These are phyloP conservation scores for Syncephalastrum contaminatum DNA, from an alignment of 371 early-diverging fungal species.

Conservation along the genomic window DNA sequence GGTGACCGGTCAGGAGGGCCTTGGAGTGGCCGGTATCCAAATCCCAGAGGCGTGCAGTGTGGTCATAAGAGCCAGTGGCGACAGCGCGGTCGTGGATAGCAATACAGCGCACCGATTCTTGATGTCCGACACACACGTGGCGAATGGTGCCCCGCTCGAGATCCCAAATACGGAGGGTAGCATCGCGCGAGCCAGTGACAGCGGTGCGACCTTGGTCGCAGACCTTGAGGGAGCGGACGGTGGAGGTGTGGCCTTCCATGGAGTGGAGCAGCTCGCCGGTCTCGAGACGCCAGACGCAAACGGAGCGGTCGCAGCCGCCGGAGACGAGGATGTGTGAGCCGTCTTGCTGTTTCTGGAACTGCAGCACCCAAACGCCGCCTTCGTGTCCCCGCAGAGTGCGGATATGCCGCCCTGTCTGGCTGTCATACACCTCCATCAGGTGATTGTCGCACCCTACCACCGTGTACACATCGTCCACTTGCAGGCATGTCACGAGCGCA, in stretches of 20 bases:
- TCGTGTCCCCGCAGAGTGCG: constrained; percentile 80
- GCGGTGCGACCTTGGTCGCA: constrained; percentile 48
- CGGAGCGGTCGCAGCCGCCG: constrained; percentile 77
- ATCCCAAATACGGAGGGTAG: constrained; percentile 79
- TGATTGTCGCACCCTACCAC: constrained; percentile 86
- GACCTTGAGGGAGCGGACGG: constrained; percentile 84
- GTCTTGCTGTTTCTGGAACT: constrained; percentile 59
- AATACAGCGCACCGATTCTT: constrained; percentile 79
- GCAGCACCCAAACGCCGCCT: constrained; percentile 94
- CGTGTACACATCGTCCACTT: constrained; percentile 82
- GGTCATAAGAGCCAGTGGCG: constrained; percentile 88
- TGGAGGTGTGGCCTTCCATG: constrained; percentile 84
- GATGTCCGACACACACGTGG: constrained; percentile 70
- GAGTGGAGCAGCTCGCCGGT: constrained; percentile 68
- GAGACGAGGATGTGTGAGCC: constrained; percentile 48
- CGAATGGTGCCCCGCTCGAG: constrained; percentile 61
- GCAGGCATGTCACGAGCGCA: constrained; percentile 83
- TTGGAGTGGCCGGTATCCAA: constrained; percentile 67
- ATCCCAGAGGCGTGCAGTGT: constrained; percentile 85
- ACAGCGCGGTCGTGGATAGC: constrained; percentile 73
- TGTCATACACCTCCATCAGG: constrained; percentile 81
- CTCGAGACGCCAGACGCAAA: constrained; percentile 84
- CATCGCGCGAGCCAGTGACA: constrained; percentile 89
- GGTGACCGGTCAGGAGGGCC: constrained; percentile 64
- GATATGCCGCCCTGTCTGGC: constrained; percentile 61